A percentile compares a stretch with the other conserved stretches of the same genome.
Evolutionary conservation across 2,329 filamentous ascomycete genomes (phyloP).

Genomic region (Simplicillium aogashimaense): DNA sequence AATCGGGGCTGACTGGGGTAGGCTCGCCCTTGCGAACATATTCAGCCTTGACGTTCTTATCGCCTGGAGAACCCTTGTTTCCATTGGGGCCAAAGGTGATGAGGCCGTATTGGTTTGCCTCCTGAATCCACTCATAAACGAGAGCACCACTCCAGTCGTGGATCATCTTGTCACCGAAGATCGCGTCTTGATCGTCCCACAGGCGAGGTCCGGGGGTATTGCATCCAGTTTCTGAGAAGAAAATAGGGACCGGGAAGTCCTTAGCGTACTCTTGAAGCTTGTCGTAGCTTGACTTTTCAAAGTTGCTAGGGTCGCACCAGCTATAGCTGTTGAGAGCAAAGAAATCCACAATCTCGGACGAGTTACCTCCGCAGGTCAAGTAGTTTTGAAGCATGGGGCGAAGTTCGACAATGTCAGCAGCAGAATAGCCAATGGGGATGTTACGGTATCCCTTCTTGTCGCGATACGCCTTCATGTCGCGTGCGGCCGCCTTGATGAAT

Average conservation of each 20-base stretch:
- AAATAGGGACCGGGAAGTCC: constrained; percentile 72
- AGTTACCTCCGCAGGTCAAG: constrained; percentile 65
- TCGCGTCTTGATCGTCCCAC: constrained; percentile 65
- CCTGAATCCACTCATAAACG: constrained; percentile 84
- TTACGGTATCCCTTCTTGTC: constrained; percentile 65
- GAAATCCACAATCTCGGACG: constrained; percentile 66
- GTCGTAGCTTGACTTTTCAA: constrained; percentile 57
- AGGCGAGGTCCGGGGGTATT: constrained; percentile 52
- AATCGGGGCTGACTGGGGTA: constrained; percentile 65
- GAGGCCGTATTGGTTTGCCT: constrained; percentile 73
- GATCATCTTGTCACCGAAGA: constrained; percentile 67
- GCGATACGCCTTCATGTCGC: constrained; percentile 76
- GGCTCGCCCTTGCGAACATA: constrained; percentile 65
- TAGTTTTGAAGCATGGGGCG: constrained; percentile 58
- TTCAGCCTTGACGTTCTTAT: constrained; percentile 51
- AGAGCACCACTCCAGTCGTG: constrained; percentile 66
- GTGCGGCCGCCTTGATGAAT: constrained; percentile 71
- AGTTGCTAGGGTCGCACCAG: constrained; percentile 57
- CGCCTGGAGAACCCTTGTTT: constrained; percentile 37
- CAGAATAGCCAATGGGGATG: constrained; percentile 80
- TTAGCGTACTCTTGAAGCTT: constrained; percentile 57
- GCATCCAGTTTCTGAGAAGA: constrained; percentile 86
- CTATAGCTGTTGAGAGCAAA: constrained; percentile 81
- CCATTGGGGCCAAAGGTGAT: constrained; percentile 62
- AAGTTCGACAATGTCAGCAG: constrained; percentile 68